Evolutionary conservation across 192 early-diverging fungal species (phyloP).

Genomic region (Chytriomyces sp.): DNA sequence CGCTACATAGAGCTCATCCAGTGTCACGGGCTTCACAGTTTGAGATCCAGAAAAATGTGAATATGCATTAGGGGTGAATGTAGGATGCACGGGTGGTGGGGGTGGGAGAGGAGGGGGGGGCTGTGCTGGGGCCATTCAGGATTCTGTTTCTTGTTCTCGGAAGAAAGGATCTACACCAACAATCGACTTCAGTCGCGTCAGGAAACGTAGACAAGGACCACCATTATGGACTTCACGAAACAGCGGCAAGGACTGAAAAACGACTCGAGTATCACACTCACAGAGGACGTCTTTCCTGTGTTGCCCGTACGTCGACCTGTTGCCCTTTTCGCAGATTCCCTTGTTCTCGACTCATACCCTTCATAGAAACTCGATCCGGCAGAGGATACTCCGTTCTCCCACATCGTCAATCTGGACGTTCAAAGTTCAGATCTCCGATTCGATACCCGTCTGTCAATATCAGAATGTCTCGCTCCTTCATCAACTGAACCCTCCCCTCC

Average conservation of each 20-base stretch:
- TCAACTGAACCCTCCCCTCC: too few relatives aligned
- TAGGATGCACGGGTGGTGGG: not conserved
- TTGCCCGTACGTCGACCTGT: not conserved
- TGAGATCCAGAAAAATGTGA: too few relatives aligned
- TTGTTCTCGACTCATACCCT: not conserved
- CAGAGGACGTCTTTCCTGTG: not conserved
- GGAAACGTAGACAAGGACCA: not conserved
- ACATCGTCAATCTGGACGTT: not conserved
- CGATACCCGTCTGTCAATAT: too few relatives aligned
- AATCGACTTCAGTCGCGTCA: too few relatives aligned
- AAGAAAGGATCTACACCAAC: not conserved
- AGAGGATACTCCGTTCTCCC: not conserved
- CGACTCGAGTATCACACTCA: constrained; percentile 7
- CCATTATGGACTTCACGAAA: not conserved
- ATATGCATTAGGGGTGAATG: not conserved
- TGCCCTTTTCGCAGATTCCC: not conserved
- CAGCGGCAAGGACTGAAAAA: not conserved
- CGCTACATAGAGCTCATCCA: too few relatives aligned
- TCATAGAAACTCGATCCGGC: not conserved
- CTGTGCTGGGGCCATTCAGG: not conserved
- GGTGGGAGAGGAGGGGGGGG: not conserved
- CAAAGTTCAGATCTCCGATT: too few relatives aligned
- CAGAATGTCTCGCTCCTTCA: too few relatives aligned
- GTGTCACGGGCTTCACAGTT: too few relatives aligned
- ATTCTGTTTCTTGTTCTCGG: too few relatives aligned